Percentiles rank a stretch among this genome's conserved stretches.
Conservation (phyloP, 495 filamentous ascomycete genomes). For the Collariella sp. region DNA sequence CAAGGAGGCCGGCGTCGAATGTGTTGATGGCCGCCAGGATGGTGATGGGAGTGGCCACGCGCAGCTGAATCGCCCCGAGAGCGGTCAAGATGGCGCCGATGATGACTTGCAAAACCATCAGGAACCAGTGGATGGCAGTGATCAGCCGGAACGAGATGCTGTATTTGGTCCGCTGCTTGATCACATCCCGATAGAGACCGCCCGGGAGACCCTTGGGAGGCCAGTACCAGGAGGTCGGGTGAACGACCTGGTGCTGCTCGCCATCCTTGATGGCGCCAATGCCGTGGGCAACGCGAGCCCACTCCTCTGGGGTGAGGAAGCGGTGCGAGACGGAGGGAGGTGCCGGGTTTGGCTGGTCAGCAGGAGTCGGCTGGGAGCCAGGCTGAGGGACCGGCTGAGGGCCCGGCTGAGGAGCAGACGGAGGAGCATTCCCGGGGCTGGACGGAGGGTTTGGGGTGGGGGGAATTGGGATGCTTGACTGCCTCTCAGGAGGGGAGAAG, state of each 20-base stretch:
- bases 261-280: slow-evolving; percentile 38
- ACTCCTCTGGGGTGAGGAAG: slow-evolving; percentile 34
- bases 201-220: slow-evolving; percentile 37
- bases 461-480: slow-evolving; percentile 18
- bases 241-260: slow-evolving; percentile 35
- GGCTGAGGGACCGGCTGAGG: neutral
- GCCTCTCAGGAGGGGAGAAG: slow-evolving; percentile 20
- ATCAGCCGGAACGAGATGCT: slow-evolving; percentile 27
- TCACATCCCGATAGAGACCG: slow-evolving; percentile 37
- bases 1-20: slow-evolving; percentile 39
- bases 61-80: slow-evolving; percentile 28
- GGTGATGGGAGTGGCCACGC: slow-evolving; percentile 32
- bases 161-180: slow-evolving; percentile 35
- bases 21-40: slow-evolving; percentile 43
- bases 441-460: neutral
- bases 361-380: neutral
- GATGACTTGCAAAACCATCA: slow-evolving; percentile 38
- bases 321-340: slow-evolving; percentile 19
- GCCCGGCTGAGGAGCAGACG: neutral
- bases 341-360: neutral
- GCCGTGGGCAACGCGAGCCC: slow-evolving; percentile 39
- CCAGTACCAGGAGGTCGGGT: slow-evolving; percentile 36
- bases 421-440: slow-evolving; percentile 1
- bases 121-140: slow-evolving; percentile 29
- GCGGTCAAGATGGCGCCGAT: slow-evolving; percentile 39